Percentiles rank a stretch among this genome's conserved stretches.
These are phyloP conservation scores for Nymphaea thermarum DNA, from an alignment of 164 flowering plant genomes.

Conservation along the genomic window DNA sequence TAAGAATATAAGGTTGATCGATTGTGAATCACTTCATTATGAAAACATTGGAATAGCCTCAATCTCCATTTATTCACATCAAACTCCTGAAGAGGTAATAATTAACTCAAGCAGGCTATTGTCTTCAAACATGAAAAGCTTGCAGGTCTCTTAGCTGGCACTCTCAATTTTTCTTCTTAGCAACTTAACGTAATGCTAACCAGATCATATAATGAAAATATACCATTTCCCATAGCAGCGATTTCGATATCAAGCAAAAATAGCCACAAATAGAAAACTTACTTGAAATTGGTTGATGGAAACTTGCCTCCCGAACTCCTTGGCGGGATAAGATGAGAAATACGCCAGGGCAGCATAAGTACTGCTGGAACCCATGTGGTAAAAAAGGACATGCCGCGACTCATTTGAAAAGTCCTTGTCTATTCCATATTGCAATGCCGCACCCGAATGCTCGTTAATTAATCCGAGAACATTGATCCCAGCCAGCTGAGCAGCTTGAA, in stretches of 20 bases:
- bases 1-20: too few species aligned
- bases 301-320: constrained; percentile 80
- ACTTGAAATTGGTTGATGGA: constrained; percentile 94
- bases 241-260: too few species aligned
- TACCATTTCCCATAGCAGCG: too few species aligned
- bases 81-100: too few species aligned
- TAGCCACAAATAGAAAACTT: not conserved
- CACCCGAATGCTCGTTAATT: constrained; percentile 87
- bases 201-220: too few species aligned
- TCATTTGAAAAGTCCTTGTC: constrained; percentile 91
- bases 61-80: too few species aligned
- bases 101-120: too few species aligned
- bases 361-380: constrained; percentile 79
- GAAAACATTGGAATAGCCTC: too few species aligned
- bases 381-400: constrained; percentile 77
- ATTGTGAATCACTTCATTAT: too few species aligned
- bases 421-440: constrained; percentile 95
- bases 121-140: not conserved
- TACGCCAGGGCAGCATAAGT: constrained; percentile 94
- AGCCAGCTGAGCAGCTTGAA: constrained; percentile 74
- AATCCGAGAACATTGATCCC: constrained; percentile 78
- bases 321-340: constrained; percentile 70
- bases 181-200: too few species aligned
- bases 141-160: too few species aligned
- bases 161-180: not conserved